Conservation (phyloP, 805 yeast species). For the Saccharomycopsis babjevae region DNA sequence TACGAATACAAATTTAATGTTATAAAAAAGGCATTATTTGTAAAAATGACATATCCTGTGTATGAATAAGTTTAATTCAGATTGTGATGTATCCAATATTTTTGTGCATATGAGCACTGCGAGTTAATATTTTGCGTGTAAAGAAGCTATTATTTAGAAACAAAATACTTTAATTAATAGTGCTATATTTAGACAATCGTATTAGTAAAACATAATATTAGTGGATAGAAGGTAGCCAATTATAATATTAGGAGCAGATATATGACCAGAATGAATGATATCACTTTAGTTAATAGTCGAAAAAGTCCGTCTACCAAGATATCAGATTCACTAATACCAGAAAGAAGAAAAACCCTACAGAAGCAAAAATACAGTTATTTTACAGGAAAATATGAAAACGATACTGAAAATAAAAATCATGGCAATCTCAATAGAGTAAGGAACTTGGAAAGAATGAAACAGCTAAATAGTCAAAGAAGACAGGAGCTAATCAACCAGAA, state of each 20-base stretch:
- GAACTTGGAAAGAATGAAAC: neutral
- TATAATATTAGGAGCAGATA: neutral
- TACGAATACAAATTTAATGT: too few relatives aligned
- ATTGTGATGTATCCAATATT: neutral
- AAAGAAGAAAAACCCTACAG: neutral
- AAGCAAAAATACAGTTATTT: neutral
- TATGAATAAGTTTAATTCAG: neutral
- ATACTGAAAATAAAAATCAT: neutral
- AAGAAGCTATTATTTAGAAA: too few relatives aligned
- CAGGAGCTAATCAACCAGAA: neutral
- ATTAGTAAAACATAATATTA: too few relatives aligned
- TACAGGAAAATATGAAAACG: neutral
- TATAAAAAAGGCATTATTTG: neutral
- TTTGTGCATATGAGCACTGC: neutral
- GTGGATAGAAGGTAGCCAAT: too few relatives aligned
- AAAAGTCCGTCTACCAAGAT: neutral
- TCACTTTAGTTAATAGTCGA: neutral
- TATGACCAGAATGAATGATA: neutral
- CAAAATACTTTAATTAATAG: neutral
- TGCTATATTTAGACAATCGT: neutral
- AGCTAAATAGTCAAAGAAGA: neutral
- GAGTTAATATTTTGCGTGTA: too few relatives aligned
- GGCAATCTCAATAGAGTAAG: neutral
- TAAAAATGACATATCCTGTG: neutral
- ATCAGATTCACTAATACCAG: neutral